Evolutionary conservation across 257 asterid species (phyloP), one percentile per base, ranked within the genome.

Genomic region (Rhazya stricta): DNA sequence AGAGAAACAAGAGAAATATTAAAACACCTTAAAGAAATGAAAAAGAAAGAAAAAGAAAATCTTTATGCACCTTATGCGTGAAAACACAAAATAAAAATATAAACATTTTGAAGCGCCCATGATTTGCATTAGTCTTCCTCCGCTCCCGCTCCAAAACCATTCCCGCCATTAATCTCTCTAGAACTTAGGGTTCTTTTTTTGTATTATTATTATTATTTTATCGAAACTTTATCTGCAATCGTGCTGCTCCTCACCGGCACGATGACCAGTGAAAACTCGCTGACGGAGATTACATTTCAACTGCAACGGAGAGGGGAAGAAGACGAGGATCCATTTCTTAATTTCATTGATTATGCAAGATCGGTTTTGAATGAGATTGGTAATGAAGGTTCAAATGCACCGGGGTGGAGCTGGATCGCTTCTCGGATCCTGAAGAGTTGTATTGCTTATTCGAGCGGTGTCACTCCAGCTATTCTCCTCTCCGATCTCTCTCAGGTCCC

Each of bases 371-470:
- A 80, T 27, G 90, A 76, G 51, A 36, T 58, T 25, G 88, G 79
- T 72, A 87, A 84, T 25, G 87, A 79, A 53, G 63, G 25, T n/a
- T 83, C 76, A 36, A 74, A 76, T 57, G 79, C 81, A 21, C 92
- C 96, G 13, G 81, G 97, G 29, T 94, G 98, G 97, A 90, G 96
- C 81, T 94, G 99, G 99, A 88, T 88, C 29, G 84, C 85, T 25
- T 86, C 77, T 76, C 86, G 89, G 82, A 89, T 91, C 69, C 98
- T 95, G 61, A 87, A 79, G 79, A 89, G 90, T 72, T 92, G 98
- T 65, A 84, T 82, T 51, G 80, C 94, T 42, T 92, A 90, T 79
- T 89, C 99, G 16, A 92, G 97, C 46, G 99, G 99, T 13, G 99
- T 94, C 69, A 94, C 99, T 66, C 86, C 97, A 57, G 98, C 99